Conservation (phyloP, 2,329 filamentous ascomycete genomes). For the Diaporthe sp. region DNA sequence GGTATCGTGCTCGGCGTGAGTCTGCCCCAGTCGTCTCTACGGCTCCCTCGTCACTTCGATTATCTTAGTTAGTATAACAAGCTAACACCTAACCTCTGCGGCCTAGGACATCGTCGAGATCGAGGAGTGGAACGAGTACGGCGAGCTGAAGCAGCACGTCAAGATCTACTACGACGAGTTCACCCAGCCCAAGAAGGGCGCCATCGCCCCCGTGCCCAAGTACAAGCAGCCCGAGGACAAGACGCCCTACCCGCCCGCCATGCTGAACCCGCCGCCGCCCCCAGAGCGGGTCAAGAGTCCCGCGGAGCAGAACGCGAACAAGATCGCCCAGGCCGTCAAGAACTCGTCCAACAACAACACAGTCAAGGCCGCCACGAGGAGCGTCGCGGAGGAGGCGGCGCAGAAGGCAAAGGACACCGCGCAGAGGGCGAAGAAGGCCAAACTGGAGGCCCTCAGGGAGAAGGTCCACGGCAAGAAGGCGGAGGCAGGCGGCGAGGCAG, state of each 20-base stretch:
- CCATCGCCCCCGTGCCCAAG: slow-evolving; percentile 60
- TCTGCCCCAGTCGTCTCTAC: slow-evolving; percentile 44
- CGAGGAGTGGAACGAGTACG: slow-evolving; percentile 99
- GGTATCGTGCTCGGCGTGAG: slow-evolving; percentile 87
- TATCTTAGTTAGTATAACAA: neutral
- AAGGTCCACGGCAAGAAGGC: slow-evolving; percentile 65
- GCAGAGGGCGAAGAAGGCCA: slow-evolving; percentile 72
- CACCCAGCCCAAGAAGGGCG: slow-evolving; percentile 69
- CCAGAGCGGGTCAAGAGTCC: slow-evolving; percentile 44
- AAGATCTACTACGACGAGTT: slow-evolving; percentile 75
- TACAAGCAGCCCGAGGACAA: slow-evolving; percentile 54
- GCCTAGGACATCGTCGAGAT: slow-evolving; percentile 89
- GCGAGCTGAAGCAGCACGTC: slow-evolving; percentile 91
- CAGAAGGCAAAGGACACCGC: slow-evolving; percentile 76
- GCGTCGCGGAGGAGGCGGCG: slow-evolving; percentile 75
- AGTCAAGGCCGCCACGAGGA: slow-evolving; percentile 61
- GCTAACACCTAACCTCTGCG: neutral
- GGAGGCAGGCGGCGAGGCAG: slow-evolving; percentile 33
- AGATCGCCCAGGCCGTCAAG: slow-evolving; percentile 35
- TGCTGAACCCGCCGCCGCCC: slow-evolving; percentile 44
- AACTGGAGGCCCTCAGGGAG: slow-evolving; percentile 65
- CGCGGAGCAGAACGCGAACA: slow-evolving; percentile 42
- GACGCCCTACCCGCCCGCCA: slow-evolving; percentile 44
- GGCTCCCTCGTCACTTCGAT: neutral
- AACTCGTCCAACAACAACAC: slow-evolving; percentile 46